Evolutionary conservation across 192 early-diverging fungal species (phyloP).

Genomic region (Backusella tuberculispora): DNA sequence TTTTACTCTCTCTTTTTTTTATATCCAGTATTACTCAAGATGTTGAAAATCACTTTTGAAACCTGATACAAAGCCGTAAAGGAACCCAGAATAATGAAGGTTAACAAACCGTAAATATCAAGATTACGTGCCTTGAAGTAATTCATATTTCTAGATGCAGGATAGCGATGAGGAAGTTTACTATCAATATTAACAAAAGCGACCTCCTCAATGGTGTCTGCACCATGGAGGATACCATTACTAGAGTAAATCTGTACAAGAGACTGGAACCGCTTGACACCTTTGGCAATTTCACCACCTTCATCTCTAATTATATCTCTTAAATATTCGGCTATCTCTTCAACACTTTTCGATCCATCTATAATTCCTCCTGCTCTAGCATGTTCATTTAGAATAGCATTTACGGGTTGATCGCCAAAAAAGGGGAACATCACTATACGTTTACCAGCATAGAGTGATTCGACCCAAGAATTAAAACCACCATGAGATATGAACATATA

Average conservation of each 20-base stretch:
- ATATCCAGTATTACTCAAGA: neutral
- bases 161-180: constrained; percentile 27
- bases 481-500: constrained; percentile 37
- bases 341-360: neutral
- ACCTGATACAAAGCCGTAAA: neutral
- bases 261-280: neutral
- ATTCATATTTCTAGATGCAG: constrained; percentile 20
- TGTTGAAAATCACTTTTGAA: neutral
- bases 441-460: constrained; percentile 35
- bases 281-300: neutral
- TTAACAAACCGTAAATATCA: constrained; percentile 19
- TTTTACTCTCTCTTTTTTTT: constrained; percentile 5
- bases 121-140: constrained; percentile 28
- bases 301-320: neutral
- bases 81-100: neutral
- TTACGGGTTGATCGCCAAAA: constrained; percentile 35
- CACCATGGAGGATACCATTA: constrained; percentile 14
- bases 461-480: constrained; percentile 30
- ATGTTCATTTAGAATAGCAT: neutral
- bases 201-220: constrained; percentile 33
- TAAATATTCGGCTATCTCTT: neutral
- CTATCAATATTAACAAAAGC: constrained; percentile 7
- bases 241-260: constrained; percentile 26
- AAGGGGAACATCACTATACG: constrained; percentile 37
- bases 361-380: neutral